Base-by-base conservation (phyloP, 805 yeast genomes). In the Schizosaccharomyces japonicus region DNA sequence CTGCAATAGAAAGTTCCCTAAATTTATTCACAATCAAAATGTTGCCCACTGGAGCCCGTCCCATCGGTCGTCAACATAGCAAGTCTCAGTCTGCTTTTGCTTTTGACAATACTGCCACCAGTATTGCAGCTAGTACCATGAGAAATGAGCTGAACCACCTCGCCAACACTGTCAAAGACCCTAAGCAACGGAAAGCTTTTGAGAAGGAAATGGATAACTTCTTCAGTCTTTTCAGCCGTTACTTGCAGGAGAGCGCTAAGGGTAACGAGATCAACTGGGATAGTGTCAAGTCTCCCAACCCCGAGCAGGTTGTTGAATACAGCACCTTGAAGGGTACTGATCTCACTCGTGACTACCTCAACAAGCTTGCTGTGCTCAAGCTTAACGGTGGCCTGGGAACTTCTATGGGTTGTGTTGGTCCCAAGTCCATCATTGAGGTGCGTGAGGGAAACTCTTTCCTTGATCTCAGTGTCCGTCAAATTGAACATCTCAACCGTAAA, bases 391-490 rank as follows among this genome's bases (percentile, higher is more conserved):
- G 98, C 39, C 71, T 90, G 56, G 98, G 98, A 60, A 90, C 98
- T 19, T 87, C 96, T 7, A 90, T 90, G 98, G 98, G 98, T 50
- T 90, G 98, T 68, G 95, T 90, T 52, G 98, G 98, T 50, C 98
- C 98, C 53, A 85, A 85, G 66, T 81, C 94, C 26, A 93, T 90
- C 54, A 90, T 90, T 61, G 98, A 90, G 68, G 98, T 90, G 45
- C 80, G 98, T 65, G 98, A 90, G 57, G 96, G 96, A 52, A 92
- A 90, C 72, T 80, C 95, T 39, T 90, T 90, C 64, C 71, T 90
- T 62, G 98, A 90, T 63, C 73, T 90, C 56, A 72, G 94, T 44
- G 98, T 90, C 40, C 80, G 98, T 63, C 98, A 90, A 68, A 87
- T 90, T 57, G 58, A 55, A 67, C 80, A 83, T 63, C 72, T 90